A percentile compares a stretch with the other conserved stretches of the same genome.
Evolutionary conservation across 768 basidiomycete genomes (phyloP).

Genomic region (Paxillus involutus): DNA sequence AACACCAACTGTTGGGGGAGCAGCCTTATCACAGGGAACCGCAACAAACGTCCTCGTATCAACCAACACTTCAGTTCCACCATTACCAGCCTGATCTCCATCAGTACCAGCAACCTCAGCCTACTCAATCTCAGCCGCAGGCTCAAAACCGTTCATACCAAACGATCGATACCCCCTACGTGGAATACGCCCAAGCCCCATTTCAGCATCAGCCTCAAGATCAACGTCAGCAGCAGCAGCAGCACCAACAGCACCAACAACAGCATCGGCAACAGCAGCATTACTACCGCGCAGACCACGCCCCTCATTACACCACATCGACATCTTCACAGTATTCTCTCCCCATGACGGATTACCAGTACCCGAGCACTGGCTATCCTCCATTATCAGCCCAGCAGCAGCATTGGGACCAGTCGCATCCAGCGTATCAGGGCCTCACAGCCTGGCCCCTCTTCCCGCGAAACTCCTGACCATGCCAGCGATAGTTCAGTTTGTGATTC

Average conservation of each 20-base stretch:
- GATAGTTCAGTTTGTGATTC: constrained; percentile 64
- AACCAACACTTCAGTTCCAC: constrained; percentile 6
- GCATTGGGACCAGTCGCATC: constrained; percentile 13
- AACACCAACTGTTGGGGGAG: background rate
- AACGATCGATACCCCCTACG: constrained; percentile 13
- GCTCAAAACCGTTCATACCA: constrained; percentile 12
- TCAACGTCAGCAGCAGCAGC: constrained; percentile 21
- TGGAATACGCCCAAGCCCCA: constrained; percentile 11
- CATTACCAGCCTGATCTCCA: constrained; percentile 11
- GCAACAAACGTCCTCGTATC: constrained; percentile 6
- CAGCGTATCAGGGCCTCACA: constrained; percentile 4
- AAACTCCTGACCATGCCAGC: constrained; percentile 74
- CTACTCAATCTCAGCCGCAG: constrained; percentile 20
- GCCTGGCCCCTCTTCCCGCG: constrained; percentile 49
- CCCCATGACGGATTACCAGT: constrained; percentile 7
- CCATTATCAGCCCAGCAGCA: constrained; percentile 5
- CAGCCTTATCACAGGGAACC: constrained; percentile 3
- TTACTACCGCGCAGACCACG: constrained; percentile 9
- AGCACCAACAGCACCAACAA: constrained; percentile 23
- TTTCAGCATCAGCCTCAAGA: constrained; percentile 15
- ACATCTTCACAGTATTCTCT: constrained; percentile 6
- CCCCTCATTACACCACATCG: constrained; percentile 1
- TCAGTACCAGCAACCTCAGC: constrained; percentile 13
- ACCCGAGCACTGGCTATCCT: background rate
- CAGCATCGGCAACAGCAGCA: constrained; percentile 5